Base-by-base conservation (phyloP, 2,329 filamentous ascomycete genomes). In the Leptoxyphium fumago region DNA sequence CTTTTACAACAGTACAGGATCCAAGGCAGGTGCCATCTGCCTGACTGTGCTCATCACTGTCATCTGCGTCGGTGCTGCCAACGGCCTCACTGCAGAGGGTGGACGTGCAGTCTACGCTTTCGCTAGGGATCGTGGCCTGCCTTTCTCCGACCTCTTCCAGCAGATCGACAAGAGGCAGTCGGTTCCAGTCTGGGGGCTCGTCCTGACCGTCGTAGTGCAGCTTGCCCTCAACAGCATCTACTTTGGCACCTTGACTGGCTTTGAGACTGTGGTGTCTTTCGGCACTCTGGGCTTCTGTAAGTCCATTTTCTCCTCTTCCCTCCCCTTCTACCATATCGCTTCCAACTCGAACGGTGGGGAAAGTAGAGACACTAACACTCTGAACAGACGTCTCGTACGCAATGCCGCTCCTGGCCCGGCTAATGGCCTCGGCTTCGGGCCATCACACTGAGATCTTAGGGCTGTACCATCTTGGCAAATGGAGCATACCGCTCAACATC, bases 211-310 rank as follows among this genome's bases (percentile, higher is more conserved):
- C 0, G 48, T 68, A 1, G 61, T 69, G 4, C 64, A 72, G 40
- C 66, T 71, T 64, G 59, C 72, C 2, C 63, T 72, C 1, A 68
- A 67, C 0, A 54, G 72, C 13, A 71, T 72, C 52, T 70, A 71
- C 43, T 58, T 73, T 2, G 69, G 69, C 5, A 67, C 61, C 42
- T 60, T 62, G 2, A 65, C 61, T 39, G 69, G 70, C 2, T 72
- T 72, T 50, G 68, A 63, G 0, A 69, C 68, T 1, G 71, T 72
- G 44, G 50, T 61, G 4, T 72, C 69, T 46, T 67, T 74, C 43
- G 75, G 75, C 62, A 73, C 73, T 0, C 67, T 73, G 48, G 74
- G 73, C 0, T 77, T 77, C 50, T 77, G 66, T 69, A 58, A 56
- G 66, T 52, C 72, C 54, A 59, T 72, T 38, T 72, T 67, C 51